These are phyloP conservation scores for Cladosporium sp. DNA, from an alignment of 2,329 filamentous ascomycete species.

Conservation along the genomic window DNA sequence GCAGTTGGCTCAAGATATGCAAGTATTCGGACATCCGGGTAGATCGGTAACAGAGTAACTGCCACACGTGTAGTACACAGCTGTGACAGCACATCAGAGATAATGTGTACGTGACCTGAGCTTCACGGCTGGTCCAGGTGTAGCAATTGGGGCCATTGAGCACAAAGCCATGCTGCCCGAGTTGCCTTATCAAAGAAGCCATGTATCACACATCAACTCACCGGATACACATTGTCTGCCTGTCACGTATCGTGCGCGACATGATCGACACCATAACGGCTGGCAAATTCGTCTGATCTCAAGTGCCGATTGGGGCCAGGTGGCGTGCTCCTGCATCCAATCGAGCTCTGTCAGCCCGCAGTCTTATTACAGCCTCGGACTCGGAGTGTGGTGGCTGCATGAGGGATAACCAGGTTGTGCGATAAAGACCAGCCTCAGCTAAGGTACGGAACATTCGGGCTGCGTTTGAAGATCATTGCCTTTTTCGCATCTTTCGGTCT, in stretches of 20 bases:
- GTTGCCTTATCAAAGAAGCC: not conserved
- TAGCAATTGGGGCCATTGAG: no score
- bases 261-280: not conserved
- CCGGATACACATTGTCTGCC: not conserved
- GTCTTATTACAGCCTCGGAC: not conserved
- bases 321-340: not conserved
- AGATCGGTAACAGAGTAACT: not conserved
- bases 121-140: not conserved
- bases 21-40: not conserved
- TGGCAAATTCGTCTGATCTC: not conserved
- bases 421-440: not conserved
- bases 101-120: not conserved
- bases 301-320: not conserved
- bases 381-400: slow-evolving; percentile 10
- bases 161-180: not conserved
- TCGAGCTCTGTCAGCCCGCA: not conserved
- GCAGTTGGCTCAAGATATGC: not conserved
- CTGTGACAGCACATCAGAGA: not conserved
- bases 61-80: not conserved
- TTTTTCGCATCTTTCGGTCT: not conserved
- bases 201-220: not conserved
- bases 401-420: slow-evolving; percentile 5
- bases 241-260: not conserved
- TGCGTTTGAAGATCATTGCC: not conserved
- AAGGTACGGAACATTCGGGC: not conserved